A percentile compares a stretch with the other conserved stretches of the same genome.
Conservation (phyloP, 352 stramenopile species). For the Elongisporangium senticosum region DNA sequence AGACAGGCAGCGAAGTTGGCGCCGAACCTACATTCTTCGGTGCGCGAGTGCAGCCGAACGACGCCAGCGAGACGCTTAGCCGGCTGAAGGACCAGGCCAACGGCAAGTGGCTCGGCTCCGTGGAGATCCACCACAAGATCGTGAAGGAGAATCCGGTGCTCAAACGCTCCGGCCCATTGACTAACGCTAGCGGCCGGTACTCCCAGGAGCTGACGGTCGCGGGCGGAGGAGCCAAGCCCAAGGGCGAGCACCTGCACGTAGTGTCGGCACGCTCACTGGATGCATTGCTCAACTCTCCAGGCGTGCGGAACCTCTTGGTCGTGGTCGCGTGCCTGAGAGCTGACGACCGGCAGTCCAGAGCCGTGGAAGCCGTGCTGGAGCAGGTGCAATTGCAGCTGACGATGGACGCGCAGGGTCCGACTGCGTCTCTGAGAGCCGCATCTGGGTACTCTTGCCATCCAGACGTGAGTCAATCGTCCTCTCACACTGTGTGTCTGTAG, state of each 20-base stretch:
- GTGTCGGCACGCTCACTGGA: slow-evolving; percentile 21
- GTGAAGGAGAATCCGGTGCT: slow-evolving; percentile 55
- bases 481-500: slow-evolving; percentile 1
- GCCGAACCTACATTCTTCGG: slow-evolving; percentile 46
- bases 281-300: slow-evolving; percentile 16
- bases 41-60: slow-evolving; percentile 28
- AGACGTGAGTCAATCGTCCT: neutral
- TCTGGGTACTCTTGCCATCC: neutral
- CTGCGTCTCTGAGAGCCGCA: neutral
- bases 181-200: slow-evolving; percentile 74
- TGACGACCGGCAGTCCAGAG: slow-evolving; percentile 56
- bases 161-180: slow-evolving; percentile 41
- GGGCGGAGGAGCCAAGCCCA: slow-evolving; percentile 21
- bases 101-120: slow-evolving; percentile 57
- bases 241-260: slow-evolving; percentile 31
- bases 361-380: slow-evolving; percentile 47
- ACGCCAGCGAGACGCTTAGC: slow-evolving; percentile 28
- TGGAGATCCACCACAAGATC: slow-evolving; percentile 58
- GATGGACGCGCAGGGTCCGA: slow-evolving; percentile 3
- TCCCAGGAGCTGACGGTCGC: slow-evolving; percentile 54
- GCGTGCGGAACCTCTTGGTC: slow-evolving; percentile 46
- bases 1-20: slow-evolving; percentile 58
- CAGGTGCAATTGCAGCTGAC: slow-evolving; percentile 40
- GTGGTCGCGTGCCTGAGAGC: slow-evolving; percentile 61
- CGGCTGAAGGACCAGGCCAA: slow-evolving; percentile 44